Conservation (phyloP, 768 basidiomycete genomes). For the Collybia sordida region DNA sequence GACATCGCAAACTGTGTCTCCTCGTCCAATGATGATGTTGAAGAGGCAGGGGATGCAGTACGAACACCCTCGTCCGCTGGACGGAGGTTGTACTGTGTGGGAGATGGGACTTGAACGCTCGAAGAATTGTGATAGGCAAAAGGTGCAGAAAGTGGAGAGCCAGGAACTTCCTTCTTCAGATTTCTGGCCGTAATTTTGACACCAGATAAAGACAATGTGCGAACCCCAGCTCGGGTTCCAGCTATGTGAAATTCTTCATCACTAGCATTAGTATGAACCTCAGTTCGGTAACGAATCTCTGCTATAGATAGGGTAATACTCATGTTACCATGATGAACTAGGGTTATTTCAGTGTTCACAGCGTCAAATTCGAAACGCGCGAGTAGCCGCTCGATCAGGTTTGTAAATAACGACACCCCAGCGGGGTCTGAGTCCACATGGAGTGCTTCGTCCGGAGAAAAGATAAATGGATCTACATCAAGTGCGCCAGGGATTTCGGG, state of each 20-base stretch:
- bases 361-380: constrained; percentile 79
- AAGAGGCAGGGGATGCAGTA: constrained; percentile 49
- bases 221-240: constrained; percentile 22
- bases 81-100: not conserved
- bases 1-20: constrained; percentile 68
- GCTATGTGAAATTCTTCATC: not conserved
- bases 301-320: constrained; percentile 60
- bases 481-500: constrained; percentile 66
- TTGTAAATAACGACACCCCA: constrained; percentile 80
- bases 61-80: constrained; percentile 13
- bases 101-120: constrained; percentile 22
- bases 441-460: constrained; percentile 37
- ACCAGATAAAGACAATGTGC: constrained; percentile 57
- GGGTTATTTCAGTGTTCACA: constrained; percentile 61
- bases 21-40: constrained; percentile 64
- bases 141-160: constrained; percentile 7
- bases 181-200: constrained; percentile 52
- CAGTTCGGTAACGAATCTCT: constrained; percentile 58
- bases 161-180: constrained; percentile 22
- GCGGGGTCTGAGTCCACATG: constrained; percentile 57
- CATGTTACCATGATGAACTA: constrained; percentile 65
- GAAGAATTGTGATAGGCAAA: constrained; percentile 3
- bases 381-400: constrained; percentile 75
- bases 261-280: constrained; percentile 16
- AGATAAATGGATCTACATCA: constrained; percentile 46